Percentiles rank a stretch among this genome's conserved stretches.
These are phyloP conservation scores for Gaeumannomyces sp. DNA, from an alignment of 2,329 filamentous ascomycete genomes.

Conservation along the genomic window DNA sequence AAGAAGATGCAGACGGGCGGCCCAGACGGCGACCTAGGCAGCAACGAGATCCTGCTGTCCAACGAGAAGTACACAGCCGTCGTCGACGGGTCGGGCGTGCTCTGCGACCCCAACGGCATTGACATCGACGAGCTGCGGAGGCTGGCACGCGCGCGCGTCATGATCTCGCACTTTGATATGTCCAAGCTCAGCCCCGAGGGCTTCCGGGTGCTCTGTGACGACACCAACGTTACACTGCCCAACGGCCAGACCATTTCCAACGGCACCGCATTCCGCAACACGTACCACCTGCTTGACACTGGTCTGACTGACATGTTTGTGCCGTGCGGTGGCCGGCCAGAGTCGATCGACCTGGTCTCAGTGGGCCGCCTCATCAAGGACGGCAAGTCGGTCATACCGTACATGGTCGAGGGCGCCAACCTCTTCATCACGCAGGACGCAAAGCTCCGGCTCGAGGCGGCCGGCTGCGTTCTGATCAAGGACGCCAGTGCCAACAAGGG, in stretches of 20 bases:
- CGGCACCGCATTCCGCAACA: slow-evolving; percentile 94
- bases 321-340: slow-evolving; percentile 90
- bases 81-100: slow-evolving; percentile 92
- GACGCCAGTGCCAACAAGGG: slow-evolving; percentile 98
- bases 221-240: slow-evolving; percentile 81
- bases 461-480: slow-evolving; percentile 94
- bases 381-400: slow-evolving; percentile 81
- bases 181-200: slow-evolving; percentile 81
- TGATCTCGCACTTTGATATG: slow-evolving; percentile 83
- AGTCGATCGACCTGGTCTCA: slow-evolving; percentile 88
- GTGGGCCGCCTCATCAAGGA: slow-evolving; percentile 84
- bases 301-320: slow-evolving; percentile 84
- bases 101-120: slow-evolving; percentile 87
- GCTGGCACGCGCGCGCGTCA: slow-evolving; percentile 77
- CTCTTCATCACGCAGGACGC: slow-evolving; percentile 98
- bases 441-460: slow-evolving; percentile 88
- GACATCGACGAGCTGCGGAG: slow-evolving; percentile 74
- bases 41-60: slow-evolving; percentile 93
- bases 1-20: slow-evolving; percentile 96
- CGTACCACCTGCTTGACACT: slow-evolving; percentile 80
- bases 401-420: slow-evolving; percentile 93
- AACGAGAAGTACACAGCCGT: slow-evolving; percentile 94
- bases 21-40: slow-evolving; percentile 91
- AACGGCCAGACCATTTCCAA: slow-evolving; percentile 82
- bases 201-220: slow-evolving; percentile 88